Percentiles rank a stretch among this genome's conserved stretches.
These are phyloP conservation scores for Pterocarpus macrocarpus DNA, from an alignment of 306 rosid species.

Conservation along the genomic window DNA sequence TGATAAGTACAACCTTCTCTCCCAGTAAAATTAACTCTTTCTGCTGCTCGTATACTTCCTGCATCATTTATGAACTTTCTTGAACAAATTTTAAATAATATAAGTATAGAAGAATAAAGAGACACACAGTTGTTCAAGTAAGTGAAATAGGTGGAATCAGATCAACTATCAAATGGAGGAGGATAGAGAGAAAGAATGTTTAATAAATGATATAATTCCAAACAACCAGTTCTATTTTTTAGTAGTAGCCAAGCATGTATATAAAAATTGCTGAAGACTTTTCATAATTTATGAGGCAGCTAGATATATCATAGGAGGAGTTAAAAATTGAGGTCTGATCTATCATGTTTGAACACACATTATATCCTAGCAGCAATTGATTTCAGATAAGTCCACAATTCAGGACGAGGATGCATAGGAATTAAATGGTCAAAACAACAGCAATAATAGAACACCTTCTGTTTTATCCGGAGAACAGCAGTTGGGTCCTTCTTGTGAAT, in stretches of 20 bases:
- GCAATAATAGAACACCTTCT: conserved; percentile 73
- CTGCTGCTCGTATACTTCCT: conserved; percentile 98
- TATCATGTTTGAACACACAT: conserved; percentile 31
- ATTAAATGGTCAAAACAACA: conserved; percentile 33
- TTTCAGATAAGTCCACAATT: conserved; percentile 37
- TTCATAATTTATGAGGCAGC: conserved; percentile 32
- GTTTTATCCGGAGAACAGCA: conserved; percentile 91
- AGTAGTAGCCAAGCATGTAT: background rate
- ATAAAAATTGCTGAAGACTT: conserved; percentile 23
- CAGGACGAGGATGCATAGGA: conserved; percentile 9
- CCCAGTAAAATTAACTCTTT: conserved; percentile 85
- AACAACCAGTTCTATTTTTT: conserved; percentile 21
- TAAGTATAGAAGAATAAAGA: conserved; percentile 75
- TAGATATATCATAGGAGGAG: conserved; percentile 34
- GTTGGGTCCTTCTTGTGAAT: conserved; percentile 92
- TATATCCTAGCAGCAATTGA: conserved; percentile 33
- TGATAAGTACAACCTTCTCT: conserved; percentile 93
- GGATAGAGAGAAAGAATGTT: conserved; percentile 24
- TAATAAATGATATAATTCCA: conserved; percentile 31
- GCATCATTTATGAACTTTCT: conserved; percentile 50
- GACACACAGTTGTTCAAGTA: conserved; percentile 39
- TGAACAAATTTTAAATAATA: conserved; percentile 9
- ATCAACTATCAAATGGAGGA: conserved; percentile 43
- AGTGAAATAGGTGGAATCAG: conserved; percentile 24
- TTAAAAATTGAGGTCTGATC: conserved; percentile 38